Percentiles rank a stretch among this genome's conserved stretches.
These are phyloP conservation scores for Pulveroboletus sp. DNA, from an alignment of 768 basidiomycete genomes.

Conservation along the genomic window DNA sequence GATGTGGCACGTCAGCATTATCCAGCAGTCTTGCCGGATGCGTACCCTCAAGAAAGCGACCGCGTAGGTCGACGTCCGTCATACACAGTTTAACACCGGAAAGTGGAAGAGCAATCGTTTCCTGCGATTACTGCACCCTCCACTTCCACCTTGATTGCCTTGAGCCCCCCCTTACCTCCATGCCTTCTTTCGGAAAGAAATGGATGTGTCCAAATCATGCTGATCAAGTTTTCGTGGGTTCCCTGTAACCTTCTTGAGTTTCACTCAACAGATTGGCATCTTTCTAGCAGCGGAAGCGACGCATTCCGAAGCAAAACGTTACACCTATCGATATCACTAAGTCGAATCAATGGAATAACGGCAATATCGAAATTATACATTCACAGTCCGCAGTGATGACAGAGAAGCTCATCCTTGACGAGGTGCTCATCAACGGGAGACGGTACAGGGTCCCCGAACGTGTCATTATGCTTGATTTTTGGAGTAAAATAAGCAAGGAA, in stretches of 20 bases:
- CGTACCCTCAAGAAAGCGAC: slow-evolving; percentile 51
- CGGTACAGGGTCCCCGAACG: slow-evolving; percentile 92
- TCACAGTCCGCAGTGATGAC: slow-evolving; percentile 48
- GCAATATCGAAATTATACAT: slow-evolving; percentile 84
- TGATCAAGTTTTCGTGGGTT: slow-evolving; percentile 77
- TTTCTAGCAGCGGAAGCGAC: slow-evolving; percentile 68
- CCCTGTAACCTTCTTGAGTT: neutral
- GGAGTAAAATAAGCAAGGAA: slow-evolving; percentile 70
- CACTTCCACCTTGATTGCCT: slow-evolving; percentile 98
- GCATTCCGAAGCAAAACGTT: slow-evolving; percentile 69
- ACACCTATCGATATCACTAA: slow-evolving; percentile 72
- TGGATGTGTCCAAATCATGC: slow-evolving; percentile 99
- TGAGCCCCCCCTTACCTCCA: slow-evolving; percentile 79
- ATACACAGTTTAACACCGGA: slow-evolving; percentile 43
- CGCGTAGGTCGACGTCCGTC: slow-evolving; percentile 44
- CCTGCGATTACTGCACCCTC: slow-evolving; percentile 91
- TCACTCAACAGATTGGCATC: neutral
- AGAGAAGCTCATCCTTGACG: slow-evolving; percentile 62
- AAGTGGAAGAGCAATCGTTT: slow-evolving; percentile 72
- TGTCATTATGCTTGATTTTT: slow-evolving; percentile 91
- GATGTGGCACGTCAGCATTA: slow-evolving; percentile 79
- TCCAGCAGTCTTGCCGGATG: slow-evolving; percentile 50
- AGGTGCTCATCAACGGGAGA: slow-evolving; percentile 82
- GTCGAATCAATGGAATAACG: slow-evolving; percentile 78
- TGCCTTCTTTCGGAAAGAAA: slow-evolving; percentile 86